Percentiles rank a stretch among this genome's conserved stretches.
Conservation (phyloP, 148 eudicot genomes). For the Selenicereus undatus region DNA sequence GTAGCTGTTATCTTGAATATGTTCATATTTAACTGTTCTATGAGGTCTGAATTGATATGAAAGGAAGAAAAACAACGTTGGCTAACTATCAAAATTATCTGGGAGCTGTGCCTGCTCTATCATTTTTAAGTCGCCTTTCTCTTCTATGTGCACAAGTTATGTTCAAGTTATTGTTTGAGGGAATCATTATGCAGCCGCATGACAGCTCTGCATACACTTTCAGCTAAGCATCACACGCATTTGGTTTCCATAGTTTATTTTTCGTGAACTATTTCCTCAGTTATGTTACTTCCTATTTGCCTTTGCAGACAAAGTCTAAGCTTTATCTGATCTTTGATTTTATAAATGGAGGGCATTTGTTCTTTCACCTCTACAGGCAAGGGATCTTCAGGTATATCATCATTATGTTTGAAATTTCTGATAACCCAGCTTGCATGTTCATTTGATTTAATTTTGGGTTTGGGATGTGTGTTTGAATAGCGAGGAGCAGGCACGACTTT, state of each 20-base stretch:
- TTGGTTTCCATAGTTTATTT: background rate
- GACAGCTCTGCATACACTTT: background rate
- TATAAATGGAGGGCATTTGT: conserved; percentile 87
- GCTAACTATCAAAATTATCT: background rate
- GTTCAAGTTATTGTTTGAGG: background rate
- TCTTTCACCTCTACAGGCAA: conserved; percentile 82
- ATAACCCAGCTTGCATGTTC: conserved; percentile 14
- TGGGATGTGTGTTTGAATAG: conserved; percentile 45
- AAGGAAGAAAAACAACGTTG: background rate
- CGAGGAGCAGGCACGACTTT: conserved; percentile 90
- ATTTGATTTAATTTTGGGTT: conserved; percentile 30
- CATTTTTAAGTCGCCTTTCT: background rate
- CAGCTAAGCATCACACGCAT: background rate
- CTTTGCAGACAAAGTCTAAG: conserved; percentile 78
- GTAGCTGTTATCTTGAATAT: background rate
- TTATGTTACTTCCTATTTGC: conserved; percentile 7
- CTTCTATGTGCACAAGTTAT: background rate
- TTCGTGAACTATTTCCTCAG: background rate
- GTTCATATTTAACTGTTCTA: background rate
- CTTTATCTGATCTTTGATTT: conserved; percentile 85
- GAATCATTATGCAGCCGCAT: background rate
- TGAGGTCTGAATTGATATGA: background rate
- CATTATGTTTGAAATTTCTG: background rate
- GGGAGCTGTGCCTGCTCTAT: background rate
- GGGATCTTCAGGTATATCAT: conserved; percentile 65